phyloP scores from a whole-genome alignment of 1,284 basidiomycete genomes.

The Amylostereum areolatum region DNA sequence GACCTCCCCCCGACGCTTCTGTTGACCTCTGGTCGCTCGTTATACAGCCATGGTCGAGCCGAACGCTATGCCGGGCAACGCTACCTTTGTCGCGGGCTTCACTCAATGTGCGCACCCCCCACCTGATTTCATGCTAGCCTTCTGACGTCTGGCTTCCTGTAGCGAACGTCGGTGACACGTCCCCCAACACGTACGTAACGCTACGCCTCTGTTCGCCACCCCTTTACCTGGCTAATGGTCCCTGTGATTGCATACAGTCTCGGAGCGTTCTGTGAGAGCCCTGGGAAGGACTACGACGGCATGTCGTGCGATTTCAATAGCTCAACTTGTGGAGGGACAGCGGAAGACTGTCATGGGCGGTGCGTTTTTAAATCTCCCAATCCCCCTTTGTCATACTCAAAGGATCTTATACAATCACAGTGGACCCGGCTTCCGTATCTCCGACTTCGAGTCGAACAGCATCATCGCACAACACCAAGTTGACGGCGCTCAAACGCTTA shows the following conservation, averaged over 20 bases:
- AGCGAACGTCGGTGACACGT: slow-evolving; percentile 77
- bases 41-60: slow-evolving; percentile 56
- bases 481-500: slow-evolving; percentile 55
- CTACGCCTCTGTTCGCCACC: neutral
- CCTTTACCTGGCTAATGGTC: slow-evolving; percentile 1
- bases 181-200: slow-evolving; percentile 62
- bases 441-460: slow-evolving; percentile 66
- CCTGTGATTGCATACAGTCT: slow-evolving; percentile 30
- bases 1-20: neutral
- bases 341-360: slow-evolving; percentile 67
- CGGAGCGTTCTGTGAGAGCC: slow-evolving; percentile 73
- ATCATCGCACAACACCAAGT: slow-evolving; percentile 67
- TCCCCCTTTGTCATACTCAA: neutral
- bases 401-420: slow-evolving; percentile 31
- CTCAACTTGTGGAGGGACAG: slow-evolving; percentile 70
- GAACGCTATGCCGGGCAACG: slow-evolving; percentile 58
- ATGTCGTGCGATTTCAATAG: slow-evolving; percentile 58
- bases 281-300: slow-evolving; percentile 62
- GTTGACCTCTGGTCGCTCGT: neutral
- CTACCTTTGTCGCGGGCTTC: slow-evolving; percentile 71
- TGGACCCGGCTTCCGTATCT: slow-evolving; percentile 66
- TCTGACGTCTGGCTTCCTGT: slow-evolving; percentile 1
- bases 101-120: slow-evolving; percentile 51
- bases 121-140: neutral
- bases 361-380: slow-evolving; percentile 22